Evolutionary conservation across 495 filamentous ascomycete species (phyloP).

Genomic region (Penicillium lagena): DNA sequence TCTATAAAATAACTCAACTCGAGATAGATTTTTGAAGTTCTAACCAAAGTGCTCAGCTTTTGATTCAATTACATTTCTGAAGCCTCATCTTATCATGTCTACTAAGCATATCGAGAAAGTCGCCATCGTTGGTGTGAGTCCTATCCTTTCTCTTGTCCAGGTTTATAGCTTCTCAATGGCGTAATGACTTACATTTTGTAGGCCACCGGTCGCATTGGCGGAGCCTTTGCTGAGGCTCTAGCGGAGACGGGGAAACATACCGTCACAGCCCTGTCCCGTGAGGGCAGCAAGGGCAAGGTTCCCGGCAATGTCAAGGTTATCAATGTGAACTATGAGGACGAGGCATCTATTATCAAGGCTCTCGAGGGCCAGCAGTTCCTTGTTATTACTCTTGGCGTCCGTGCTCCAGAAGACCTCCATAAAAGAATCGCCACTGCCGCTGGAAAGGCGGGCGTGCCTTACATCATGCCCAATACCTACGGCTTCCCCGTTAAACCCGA

Average conservation of each 20-base stretch:
- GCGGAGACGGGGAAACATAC: constrained; percentile 42
- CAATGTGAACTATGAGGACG: constrained; percentile 44
- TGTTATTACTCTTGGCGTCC: constrained; percentile 48
- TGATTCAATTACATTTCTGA: too few species aligned
- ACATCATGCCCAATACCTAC: constrained; percentile 58
- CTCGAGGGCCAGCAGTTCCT: constrained; percentile 49
- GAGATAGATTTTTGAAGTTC: too few species aligned
- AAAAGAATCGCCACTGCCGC: constrained; percentile 51
- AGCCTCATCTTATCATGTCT: constrained; percentile 1
- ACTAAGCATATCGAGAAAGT: constrained; percentile 4
- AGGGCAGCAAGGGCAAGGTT: constrained; percentile 28
- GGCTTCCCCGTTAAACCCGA: constrained; percentile 24
- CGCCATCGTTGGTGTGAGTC: constrained; percentile 13
- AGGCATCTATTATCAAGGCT: constrained; percentile 33
- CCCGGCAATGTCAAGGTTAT: constrained; percentile 35
- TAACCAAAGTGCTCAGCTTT: too few species aligned
- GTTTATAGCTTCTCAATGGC: not conserved
- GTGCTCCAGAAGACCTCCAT: constrained; percentile 35
- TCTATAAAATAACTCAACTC: too few species aligned
- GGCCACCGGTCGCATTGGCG: constrained; percentile 54
- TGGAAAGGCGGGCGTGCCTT: constrained; percentile 51
- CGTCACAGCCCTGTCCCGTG: constrained; percentile 48
- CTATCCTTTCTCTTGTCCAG: not conserved
- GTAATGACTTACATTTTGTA: constrained; percentile 13
- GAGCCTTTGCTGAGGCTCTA: constrained; percentile 43